phyloP scores from a whole-genome alignment of 768 basidiomycete genomes.

The Strobilomyces confusus region DNA sequence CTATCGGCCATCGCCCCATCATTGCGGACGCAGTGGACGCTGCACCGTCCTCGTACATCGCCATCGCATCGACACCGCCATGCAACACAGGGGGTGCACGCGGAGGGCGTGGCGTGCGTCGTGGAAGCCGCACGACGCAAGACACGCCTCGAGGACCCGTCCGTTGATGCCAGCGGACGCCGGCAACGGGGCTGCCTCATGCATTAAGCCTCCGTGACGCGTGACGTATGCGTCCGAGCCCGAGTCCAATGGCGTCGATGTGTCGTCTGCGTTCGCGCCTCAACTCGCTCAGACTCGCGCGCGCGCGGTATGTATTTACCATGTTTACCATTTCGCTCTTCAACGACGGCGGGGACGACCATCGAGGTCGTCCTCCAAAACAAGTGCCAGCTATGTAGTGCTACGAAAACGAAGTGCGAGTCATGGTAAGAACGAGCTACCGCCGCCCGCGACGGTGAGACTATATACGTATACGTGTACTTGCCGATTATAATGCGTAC shows the following conservation, averaged over 20 bases:
- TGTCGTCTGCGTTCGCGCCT: too few species aligned
- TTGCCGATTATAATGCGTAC: conserved; percentile 28
- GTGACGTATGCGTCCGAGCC: not conserved
- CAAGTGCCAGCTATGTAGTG: conserved; percentile 15
- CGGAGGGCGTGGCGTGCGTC: conserved; percentile 7
- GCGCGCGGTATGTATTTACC: too few species aligned
- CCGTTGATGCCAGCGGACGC: too few species aligned
- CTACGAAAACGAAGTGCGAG: conserved; percentile 8
- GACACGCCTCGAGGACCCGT: not conserved
- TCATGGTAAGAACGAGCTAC: conserved; percentile 11
- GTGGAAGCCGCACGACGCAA: not conserved
- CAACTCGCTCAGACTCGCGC: too few species aligned
- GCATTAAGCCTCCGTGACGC: not conserved
- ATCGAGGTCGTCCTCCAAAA: conserved; percentile 12
- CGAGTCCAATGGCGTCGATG: not conserved
- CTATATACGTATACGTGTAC: conserved; percentile 27
- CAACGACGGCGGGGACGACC: conserved; percentile 7
- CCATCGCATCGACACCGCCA: not conserved
- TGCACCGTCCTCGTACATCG: too few species aligned
- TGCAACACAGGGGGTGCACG: not conserved
- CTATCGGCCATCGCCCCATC: too few species aligned
- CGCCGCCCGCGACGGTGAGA: conserved; percentile 23
- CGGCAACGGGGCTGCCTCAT: not conserved
- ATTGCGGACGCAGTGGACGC: too few species aligned
- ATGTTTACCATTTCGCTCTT: conserved; percentile 10